Percentiles rank a stretch among this genome's conserved stretches.
phyloP scores from a whole-genome alignment of 768 basidiomycete species.

The Naematelia aurantialba region DNA sequence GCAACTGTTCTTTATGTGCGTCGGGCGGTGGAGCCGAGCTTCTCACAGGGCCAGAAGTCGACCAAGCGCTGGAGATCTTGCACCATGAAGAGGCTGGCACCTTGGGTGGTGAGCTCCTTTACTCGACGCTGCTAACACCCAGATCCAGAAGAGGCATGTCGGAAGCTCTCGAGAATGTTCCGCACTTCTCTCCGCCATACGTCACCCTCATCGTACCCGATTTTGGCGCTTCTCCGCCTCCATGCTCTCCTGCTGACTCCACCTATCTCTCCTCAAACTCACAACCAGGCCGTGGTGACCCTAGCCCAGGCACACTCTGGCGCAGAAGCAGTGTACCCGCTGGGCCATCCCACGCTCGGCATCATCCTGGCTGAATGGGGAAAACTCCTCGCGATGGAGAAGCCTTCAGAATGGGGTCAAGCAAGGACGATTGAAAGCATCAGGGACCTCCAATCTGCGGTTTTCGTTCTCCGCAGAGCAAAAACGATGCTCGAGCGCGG shows the following conservation, averaged over 20 bases:
- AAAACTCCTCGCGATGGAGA: constrained; percentile 59
- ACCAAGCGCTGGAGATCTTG: constrained; percentile 13
- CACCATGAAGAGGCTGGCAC: constrained; percentile 10
- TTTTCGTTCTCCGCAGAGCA: constrained; percentile 59
- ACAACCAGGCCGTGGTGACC: not conserved
- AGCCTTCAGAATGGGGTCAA: constrained; percentile 29
- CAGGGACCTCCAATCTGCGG: constrained; percentile 51
- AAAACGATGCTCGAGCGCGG: constrained; percentile 61
- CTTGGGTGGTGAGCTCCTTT: constrained; percentile 12
- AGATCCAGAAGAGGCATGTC: not conserved
- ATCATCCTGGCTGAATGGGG: constrained; percentile 74
- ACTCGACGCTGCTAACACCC: not conserved
- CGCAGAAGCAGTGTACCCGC: constrained; percentile 56
- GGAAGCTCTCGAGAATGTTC: not conserved
- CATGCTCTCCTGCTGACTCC: constrained; percentile 1
- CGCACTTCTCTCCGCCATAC: not conserved
- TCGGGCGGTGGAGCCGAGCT: not conserved
- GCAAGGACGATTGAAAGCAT: constrained; percentile 55
- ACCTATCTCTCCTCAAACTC: not conserved
- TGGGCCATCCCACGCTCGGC: constrained; percentile 73
- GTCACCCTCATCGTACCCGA: constrained; percentile 7
- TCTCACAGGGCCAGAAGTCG: not conserved
- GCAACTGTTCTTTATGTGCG: constrained; percentile 63
- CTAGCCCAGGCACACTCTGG: constrained; percentile 48
- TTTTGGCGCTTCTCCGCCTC: constrained; percentile 11